Conservation (phyloP, 331 rosid species). For the Acacia pycnantha region DNA sequence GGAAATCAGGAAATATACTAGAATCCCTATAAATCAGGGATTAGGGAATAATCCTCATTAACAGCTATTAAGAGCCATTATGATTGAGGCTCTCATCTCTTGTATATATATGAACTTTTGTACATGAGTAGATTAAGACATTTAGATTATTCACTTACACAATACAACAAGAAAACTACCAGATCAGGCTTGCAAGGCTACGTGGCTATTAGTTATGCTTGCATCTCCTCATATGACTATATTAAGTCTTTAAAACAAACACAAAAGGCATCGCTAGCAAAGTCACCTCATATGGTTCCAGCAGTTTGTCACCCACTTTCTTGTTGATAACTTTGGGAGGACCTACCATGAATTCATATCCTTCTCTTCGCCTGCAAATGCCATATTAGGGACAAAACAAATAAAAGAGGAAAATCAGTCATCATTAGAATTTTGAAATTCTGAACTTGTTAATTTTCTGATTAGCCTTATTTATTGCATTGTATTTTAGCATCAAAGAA, state of each 20-base stretch:
- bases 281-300: conserved; percentile 92
- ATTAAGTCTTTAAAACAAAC: background rate
- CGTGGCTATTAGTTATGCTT: background rate
- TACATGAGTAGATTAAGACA: too few relatives aligned
- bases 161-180: conserved; percentile 19
- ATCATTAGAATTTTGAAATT: background rate
- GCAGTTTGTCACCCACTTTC: conserved; percentile 62
- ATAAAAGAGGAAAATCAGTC: conserved; percentile 20
- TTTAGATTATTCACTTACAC: too few relatives aligned
- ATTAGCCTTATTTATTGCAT: background rate
- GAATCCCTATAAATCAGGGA: too few relatives aligned
- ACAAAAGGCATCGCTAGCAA: conserved; percentile 13
- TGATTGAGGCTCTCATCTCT: too few relatives aligned
- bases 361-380: conserved; percentile 89
- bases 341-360: conserved; percentile 98
- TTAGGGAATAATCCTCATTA: too few relatives aligned
- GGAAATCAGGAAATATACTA: too few relatives aligned
- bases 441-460: background rate
- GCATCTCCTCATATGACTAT: background rate
- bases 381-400: background rate
- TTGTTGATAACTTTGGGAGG: conserved; percentile 98
- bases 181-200: background rate
- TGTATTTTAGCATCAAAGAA: background rate
- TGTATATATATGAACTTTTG: too few relatives aligned
- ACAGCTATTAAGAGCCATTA: too few relatives aligned